A percentile compares a stretch with the other conserved stretches of the same genome.
These are phyloP conservation scores for Plectosphaerella cucumerina DNA, from an alignment of 2,329 filamentous ascomycete genomes.

Conservation along the genomic window DNA sequence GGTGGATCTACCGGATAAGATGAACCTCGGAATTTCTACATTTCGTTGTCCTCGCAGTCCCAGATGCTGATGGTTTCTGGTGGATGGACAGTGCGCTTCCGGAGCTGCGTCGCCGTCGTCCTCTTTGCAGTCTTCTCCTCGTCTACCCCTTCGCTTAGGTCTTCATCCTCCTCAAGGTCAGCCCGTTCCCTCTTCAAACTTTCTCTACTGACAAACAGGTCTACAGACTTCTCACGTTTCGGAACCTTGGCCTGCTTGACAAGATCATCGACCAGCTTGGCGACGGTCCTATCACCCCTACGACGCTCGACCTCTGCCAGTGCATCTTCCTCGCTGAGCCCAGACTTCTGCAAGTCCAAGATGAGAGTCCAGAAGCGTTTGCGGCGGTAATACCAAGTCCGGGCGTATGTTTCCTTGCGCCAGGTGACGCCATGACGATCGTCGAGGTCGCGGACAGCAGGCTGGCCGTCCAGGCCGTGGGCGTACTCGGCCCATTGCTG, in stretches of 20 bases:
- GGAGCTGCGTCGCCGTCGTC: background rate
- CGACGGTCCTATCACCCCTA: background rate
- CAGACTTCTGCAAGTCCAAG: slow-evolving; percentile 4
- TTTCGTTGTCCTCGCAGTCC: too few species aligned
- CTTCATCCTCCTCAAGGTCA: background rate
- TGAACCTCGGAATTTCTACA: too few species aligned
- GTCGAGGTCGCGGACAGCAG: slow-evolving; percentile 7
- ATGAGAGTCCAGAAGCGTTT: slow-evolving; percentile 10
- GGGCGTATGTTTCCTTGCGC: slow-evolving; percentile 5
- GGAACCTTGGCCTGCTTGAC: background rate
- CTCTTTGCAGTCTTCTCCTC: background rate
- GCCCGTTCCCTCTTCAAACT: background rate
- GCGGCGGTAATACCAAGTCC: slow-evolving; percentile 11
- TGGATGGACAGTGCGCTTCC: background rate
- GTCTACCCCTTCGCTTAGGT: background rate
- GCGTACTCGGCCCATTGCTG: slow-evolving; percentile 13
- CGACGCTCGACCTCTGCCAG: slow-evolving; percentile 1
- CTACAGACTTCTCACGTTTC: background rate
- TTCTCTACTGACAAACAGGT: background rate
- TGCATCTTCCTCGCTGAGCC: slow-evolving; percentile 5
- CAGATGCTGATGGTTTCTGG: too few species aligned
- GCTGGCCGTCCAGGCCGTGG: slow-evolving; percentile 6
- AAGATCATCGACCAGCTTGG: slow-evolving; percentile 3
- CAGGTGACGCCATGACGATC: slow-evolving; percentile 7
- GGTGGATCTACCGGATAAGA: too few species aligned